phyloP scores from a whole-genome alignment of 2,329 filamentous ascomycete species.

The Alternaria angustiovoidea region DNA sequence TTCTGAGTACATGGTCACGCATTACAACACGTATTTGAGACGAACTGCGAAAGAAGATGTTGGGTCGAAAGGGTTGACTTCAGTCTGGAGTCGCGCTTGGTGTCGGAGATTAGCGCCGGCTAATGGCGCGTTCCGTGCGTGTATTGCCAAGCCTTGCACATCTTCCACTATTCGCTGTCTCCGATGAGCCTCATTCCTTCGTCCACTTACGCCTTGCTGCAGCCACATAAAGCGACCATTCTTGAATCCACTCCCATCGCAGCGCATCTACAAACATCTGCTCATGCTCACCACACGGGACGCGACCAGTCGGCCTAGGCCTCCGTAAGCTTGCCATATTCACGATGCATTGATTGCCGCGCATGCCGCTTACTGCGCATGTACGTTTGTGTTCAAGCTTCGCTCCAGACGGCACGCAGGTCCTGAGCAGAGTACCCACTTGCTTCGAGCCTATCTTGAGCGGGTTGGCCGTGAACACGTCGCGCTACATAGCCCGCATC shows the following conservation, averaged over 20 bases:
- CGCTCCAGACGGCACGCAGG: neutral
- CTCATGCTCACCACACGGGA: neutral
- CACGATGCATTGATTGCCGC: neutral
- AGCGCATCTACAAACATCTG: neutral
- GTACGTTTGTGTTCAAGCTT: neutral
- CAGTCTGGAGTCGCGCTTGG: neutral
- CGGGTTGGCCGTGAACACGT: neutral
- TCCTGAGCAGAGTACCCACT: neutral
- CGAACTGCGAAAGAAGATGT: neutral
- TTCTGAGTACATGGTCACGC: neutral
- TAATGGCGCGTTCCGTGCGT: neutral
- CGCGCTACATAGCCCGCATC: neutral
- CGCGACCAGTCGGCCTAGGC: neutral
- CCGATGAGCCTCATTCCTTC: neutral
- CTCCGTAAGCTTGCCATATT: neutral
- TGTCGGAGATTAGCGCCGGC: neutral
- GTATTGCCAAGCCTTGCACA: neutral
- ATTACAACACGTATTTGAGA: neutral
- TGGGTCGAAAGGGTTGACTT: neutral
- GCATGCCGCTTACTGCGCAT: neutral
- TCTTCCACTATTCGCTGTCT: neutral
- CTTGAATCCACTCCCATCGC: no score
- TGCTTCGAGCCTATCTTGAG: neutral
- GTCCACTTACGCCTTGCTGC: neutral
- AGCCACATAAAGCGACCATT: neutral